Evolutionary conservation across 2,329 filamentous ascomycete species (phyloP), one percentile per base, ranked within the genome.

Genomic region (Venturia effusa): DNA sequence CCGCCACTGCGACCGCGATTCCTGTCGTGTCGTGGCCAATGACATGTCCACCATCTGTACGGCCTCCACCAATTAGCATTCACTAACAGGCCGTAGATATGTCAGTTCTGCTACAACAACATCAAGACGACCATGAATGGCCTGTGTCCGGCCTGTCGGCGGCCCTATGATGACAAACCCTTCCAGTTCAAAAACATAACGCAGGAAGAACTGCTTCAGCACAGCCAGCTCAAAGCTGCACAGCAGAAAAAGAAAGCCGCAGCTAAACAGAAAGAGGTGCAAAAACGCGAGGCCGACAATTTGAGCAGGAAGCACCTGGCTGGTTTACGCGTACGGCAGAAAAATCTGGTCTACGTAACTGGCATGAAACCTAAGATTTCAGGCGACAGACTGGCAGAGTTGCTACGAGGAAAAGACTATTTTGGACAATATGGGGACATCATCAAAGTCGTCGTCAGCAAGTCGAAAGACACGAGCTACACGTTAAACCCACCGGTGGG

Each of bases 31-130:
- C 51, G 19, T 34, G 51, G 15, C 27, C 51, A 34, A 6, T 41
- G 39, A 43, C 43, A 43, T 13, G 24, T 45, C 61, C 39, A 62
- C 24, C 43, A 54, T 15, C 17, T 15, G 17, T 51, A 51, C 15
- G 11, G 27, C 40, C 54, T 32, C 43, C 15, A 34, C 43, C 61
- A 43, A 62, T 32, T 27, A 62, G 43, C 59, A 40, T n/a, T 40
- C 34, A 60, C 59, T 40, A 27, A 60, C 34, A 27, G 15, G 19
- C 19, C 15, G 19, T 62, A 97, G 92, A 93, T 99, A 75, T 99
- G 94, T 77, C 95, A 99, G 81, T 99, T 99, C 78, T 99, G 94
- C 79, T 99, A 93, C 81, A 97, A 99, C 78, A 99, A 97, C 75
- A 95, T 99, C 75, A 96, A 95, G 78, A 96, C 89, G 70, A 97